Base-by-base conservation (phyloP, 2,329 filamentous ascomycete species). In the Fusarium chlamydosporum region DNA sequence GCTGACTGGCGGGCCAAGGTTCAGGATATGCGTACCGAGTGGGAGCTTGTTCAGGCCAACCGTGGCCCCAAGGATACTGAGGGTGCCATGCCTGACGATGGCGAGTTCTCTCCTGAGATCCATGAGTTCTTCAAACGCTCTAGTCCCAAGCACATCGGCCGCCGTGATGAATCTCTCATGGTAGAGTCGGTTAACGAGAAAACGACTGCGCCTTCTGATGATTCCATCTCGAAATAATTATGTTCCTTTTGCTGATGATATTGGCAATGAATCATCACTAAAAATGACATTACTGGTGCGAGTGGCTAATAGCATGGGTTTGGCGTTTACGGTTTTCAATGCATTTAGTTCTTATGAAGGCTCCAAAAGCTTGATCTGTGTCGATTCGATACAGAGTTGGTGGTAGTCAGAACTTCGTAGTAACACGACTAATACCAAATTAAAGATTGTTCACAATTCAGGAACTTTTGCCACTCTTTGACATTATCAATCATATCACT, bases 1-100 rank as follows among this genome's bases (percentile, higher is more conserved):
- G 82, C 90, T 51, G 95, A 98, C 84, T 93, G 91, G 82, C 87
- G 92, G 82, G 85, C 90, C 78, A 94, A 93, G 85, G 91, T 97
- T 67, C 86, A 90, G 73, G 95, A 97, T 78, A 92, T 97, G 87
- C 84, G 87, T 51, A 76, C 80, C 37, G 88, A 90, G 72, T 91
- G 88, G 88, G 84, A 87, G 74, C 78, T 81, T 46, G 80, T 82
- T 67, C 83, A 86, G 76, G 80, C 79, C 45, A 74, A 75, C 67
- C 81, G 82, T 62, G 79, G 81, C 23, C 81, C 81, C 69, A 85
- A 84, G 75, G 85, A 89, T 71, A 77, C 79, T 6, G 79, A 83
- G 68, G 79, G 79, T 45, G 67, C 74, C 46, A 77, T 81, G 60
- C 76, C 81, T 35, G 80, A 84, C 4, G 81, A 82, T 35, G 82